Evolutionary conservation across 345 rosid species (phyloP).

Genomic region (Chamaenerion angustifolium): DNA sequence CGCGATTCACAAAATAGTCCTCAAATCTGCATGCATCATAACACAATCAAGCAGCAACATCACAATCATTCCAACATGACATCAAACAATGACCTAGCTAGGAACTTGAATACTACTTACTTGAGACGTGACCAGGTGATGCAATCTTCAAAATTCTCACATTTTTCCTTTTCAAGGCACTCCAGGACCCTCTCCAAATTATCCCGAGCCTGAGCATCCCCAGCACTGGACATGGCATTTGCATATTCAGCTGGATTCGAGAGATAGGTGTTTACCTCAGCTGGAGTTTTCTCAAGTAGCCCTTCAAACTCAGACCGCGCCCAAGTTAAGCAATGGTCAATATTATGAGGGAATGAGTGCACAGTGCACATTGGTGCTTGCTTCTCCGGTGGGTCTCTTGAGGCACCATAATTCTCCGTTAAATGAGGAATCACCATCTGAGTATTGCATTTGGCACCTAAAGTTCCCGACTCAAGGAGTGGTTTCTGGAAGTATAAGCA

Average conservation of each 20-base stretch:
- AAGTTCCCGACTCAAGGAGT: constrained; percentile 97
- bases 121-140: constrained; percentile 87
- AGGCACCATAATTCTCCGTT: constrained; percentile 97
- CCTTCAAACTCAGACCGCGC: constrained; percentile 99
- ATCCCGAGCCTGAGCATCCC: constrained; percentile 96
- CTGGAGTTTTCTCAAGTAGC: constrained; percentile 89
- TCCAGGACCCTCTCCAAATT: constrained; percentile 76
- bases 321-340: constrained; percentile 98
- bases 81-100: too few species aligned
- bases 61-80: too few species aligned
- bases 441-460: constrained; percentile 96
- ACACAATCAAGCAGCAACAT: too few species aligned
- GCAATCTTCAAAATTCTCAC: constrained; percentile 83
- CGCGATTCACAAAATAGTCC: constrained; percentile 74
- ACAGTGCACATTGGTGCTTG: constrained; percentile 99
- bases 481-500: constrained; percentile 98
- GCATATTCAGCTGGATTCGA: constrained; percentile 66
- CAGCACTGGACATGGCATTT: constrained; percentile 56
- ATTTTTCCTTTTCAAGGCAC: constrained; percentile 84
- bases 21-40: constrained; percentile 50
- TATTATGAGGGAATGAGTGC: constrained; percentile 97
- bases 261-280: constrained; percentile 88
- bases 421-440: constrained; percentile 98
- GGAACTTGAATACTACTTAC: constrained; percentile 16
- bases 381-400: constrained; percentile 98